These are phyloP conservation scores for Porcisia hertigi DNA, from an alignment of 208 protist species.

Conservation along the genomic window DNA sequence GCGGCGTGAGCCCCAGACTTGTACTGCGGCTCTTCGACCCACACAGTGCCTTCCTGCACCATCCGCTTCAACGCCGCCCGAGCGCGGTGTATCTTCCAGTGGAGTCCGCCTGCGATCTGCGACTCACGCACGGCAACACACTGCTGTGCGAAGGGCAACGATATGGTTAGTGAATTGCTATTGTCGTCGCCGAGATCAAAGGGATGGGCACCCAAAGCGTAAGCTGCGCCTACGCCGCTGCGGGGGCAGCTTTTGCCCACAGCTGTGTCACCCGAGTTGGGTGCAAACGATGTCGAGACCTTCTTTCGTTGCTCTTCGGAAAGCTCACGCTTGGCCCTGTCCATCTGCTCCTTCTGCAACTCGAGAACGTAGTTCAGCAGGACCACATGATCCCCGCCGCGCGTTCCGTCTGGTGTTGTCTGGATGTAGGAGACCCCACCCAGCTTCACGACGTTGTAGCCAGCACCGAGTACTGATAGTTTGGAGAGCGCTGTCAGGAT, in stretches of 20 bases:
- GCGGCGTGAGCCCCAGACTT: neutral
- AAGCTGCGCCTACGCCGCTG: slow-evolving; percentile 43
- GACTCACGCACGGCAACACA: slow-evolving; percentile 56
- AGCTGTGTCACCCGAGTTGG: neutral
- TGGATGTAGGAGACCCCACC: slow-evolving; percentile 77
- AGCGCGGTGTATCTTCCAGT: slow-evolving; percentile 71
- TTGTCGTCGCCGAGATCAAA: slow-evolving; percentile 22
- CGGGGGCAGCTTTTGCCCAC: neutral
- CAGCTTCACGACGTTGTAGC: slow-evolving; percentile 79
- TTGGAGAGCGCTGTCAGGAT: slow-evolving; percentile 73
- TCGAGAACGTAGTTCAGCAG: slow-evolving; percentile 65
- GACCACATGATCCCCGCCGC: slow-evolving; percentile 57
- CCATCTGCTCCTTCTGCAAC: slow-evolving; percentile 48
- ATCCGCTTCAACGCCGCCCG: slow-evolving; percentile 59
- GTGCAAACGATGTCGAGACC: neutral
- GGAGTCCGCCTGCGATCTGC: slow-evolving; percentile 45
- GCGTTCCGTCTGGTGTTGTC: slow-evolving; percentile 71
- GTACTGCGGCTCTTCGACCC: slow-evolving; percentile 53
- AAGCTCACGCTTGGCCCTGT: slow-evolving; percentile 16
- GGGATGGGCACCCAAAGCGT: slow-evolving; percentile 54
- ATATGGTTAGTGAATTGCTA: slow-evolving; percentile 1
- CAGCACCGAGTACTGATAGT: slow-evolving; percentile 67
- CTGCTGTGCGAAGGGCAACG: slow-evolving; percentile 42
- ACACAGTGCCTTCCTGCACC: slow-evolving; percentile 82
- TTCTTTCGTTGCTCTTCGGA: neutral